These are phyloP conservation scores for Heracleum sosnowskyi DNA, from an alignment of 129 eudicot genomes.

Conservation along the genomic window DNA sequence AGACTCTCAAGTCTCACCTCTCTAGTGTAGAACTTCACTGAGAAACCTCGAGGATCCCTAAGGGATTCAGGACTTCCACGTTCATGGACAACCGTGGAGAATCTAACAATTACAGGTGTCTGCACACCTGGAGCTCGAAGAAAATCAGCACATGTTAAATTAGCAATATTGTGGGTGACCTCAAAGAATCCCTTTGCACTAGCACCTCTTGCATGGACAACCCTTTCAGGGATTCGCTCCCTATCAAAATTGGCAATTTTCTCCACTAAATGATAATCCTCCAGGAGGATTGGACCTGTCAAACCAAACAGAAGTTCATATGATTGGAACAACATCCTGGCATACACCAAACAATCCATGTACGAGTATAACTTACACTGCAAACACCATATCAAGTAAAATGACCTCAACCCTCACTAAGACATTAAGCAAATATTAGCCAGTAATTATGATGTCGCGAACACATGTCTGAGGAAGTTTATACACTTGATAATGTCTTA, in stretches of 20 bases:
- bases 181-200: constrained; percentile 93
- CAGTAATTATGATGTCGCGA: background rate
- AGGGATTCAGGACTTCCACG: constrained; percentile 87
- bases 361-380: background rate
- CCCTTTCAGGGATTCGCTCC: constrained; percentile 86
- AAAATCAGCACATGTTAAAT: constrained; percentile 81
- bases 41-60: constrained; percentile 84
- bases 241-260: constrained; percentile 34
- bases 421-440: background rate
- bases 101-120: constrained; percentile 80
- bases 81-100: constrained; percentile 85
- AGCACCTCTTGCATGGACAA: constrained; percentile 86
- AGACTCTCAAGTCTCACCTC: constrained; percentile 68
- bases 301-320: background rate
- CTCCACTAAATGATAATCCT: constrained; percentile 80
- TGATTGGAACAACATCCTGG: background rate
- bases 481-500: background rate
- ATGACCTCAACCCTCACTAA: background rate
- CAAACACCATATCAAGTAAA: background rate
- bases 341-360: background rate
- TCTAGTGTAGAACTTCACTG: constrained; percentile 78
- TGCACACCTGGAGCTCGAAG: constrained; percentile 84
- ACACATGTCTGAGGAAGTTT: background rate
- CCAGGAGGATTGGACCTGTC: constrained; percentile 82
- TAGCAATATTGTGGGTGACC: constrained; percentile 72